A percentile compares a stretch with the other conserved stretches of the same genome.
phyloP scores from a whole-genome alignment of 140 eudicot genomes.

The Stevia rebaudiana region DNA sequence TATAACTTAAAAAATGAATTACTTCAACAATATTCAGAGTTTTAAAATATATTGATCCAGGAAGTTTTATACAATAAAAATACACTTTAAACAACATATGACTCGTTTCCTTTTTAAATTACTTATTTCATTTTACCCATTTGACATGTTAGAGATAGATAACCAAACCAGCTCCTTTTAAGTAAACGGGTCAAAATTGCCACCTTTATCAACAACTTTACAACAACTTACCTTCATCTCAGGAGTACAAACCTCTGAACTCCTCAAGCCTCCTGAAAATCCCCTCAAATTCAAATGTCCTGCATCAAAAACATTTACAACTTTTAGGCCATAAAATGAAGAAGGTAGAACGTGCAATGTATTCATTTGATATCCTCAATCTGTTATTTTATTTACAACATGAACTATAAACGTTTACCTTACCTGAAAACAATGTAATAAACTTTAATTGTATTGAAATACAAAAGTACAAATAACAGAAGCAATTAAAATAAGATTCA shows the following conservation, averaged over 20 bases:
- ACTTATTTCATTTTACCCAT: neutral
- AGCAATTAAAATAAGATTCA: neutral
- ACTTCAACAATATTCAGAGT: neutral
- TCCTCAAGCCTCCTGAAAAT: slow-evolving; percentile 60
- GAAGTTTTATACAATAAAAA: neutral
- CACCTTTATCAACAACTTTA: neutral
- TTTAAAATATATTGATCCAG: neutral
- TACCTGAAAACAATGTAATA: slow-evolving; percentile 4
- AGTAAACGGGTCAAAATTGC: neutral
- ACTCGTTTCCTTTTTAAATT: neutral
- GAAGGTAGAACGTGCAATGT: slow-evolving; percentile 4
- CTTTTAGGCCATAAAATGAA: slow-evolving; percentile 2
- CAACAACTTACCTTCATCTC: slow-evolving; percentile 59
- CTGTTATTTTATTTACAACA: slow-evolving; percentile 11
- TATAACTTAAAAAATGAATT: neutral
- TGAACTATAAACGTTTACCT: slow-evolving; percentile 9
- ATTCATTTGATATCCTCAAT: slow-evolving; percentile 8
- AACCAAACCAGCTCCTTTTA: neutral
- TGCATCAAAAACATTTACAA: slow-evolving; percentile 11
- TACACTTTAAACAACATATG: neutral
- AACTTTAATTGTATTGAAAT: neutral
- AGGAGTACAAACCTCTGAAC: slow-evolving; percentile 70
- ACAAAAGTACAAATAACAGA: neutral
- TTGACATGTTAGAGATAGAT: neutral
- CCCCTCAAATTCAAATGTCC: slow-evolving; percentile 52